Base-by-base conservation (phyloP, 495 filamentous ascomycete species). In the Xylaria sp. region DNA sequence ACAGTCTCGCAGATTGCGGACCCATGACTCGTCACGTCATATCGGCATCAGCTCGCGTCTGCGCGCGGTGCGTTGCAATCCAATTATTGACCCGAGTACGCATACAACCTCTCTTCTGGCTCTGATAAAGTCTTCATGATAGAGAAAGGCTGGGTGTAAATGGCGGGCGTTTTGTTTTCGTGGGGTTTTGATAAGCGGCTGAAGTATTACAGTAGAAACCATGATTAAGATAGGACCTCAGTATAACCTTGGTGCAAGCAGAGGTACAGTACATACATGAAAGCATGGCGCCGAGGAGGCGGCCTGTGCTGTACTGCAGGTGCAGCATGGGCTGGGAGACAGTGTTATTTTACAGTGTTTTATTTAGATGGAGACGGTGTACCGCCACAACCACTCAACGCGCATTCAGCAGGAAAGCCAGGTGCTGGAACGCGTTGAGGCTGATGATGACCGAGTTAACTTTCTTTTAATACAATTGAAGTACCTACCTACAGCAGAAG, bases 371-470 rank as follows among this genome's bases (percentile, higher is more conserved):
- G 1, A 3, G 12, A 55, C 52, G 31, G 52, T 55, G 52, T 31
- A 55, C 52, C 26, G 24, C 31, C 26, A 50, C 64, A 55, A 24
- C 48, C 64, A 67, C 63, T 66, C n/a, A 55, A 67, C 64, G 64
- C 64, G 64, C 41, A 21, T 24, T 50, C n/a, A 50, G 48, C 6
- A 6, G 44, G 7, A 48, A 48, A n/a, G 5, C 21, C 5, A 19
- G 11, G 15, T 53, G 37, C 15, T n/a, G 31, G 2, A 53, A 50
- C 64, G 64, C 64, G 64, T 67, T 46, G 31, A 62, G 59, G 37
- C 58, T 65, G 35, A 65, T 21, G 48, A 41, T 31, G 46, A 37
- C 33, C 3, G n/a, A 53, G 11, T 53, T 53, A 3, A 29, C 3
- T 4, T 29, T 53, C 15, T 26, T n/a, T n/a, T n/a, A 37, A 8